Conservation (phyloP, 1,284 basidiomycete genomes). For the Ustilago crameri region DNA sequence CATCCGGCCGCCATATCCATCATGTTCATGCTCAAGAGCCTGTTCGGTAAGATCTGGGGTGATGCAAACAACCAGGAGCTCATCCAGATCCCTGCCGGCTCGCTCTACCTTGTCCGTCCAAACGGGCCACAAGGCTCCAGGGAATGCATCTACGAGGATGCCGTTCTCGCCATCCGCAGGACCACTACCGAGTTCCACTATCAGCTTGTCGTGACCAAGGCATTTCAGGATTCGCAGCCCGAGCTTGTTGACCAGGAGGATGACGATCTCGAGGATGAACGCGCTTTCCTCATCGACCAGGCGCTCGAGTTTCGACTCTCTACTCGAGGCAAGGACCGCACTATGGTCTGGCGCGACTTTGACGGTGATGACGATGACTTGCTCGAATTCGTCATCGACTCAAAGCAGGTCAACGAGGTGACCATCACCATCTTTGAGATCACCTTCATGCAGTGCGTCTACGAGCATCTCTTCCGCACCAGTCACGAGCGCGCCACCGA, state of each 20-base stretch:
- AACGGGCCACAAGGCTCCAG: conserved; percentile 88
- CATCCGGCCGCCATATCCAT: conserved; percentile 46
- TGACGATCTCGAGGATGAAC: conserved; percentile 83
- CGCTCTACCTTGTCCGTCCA: conserved; percentile 89
- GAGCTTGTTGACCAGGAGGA: conserved; percentile 92
- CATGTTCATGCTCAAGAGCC: conserved; percentile 83
- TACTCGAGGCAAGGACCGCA: conserved; percentile 49
- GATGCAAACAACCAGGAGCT: conserved; percentile 71
- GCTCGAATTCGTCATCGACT: conserved; percentile 80
- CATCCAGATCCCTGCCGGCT: conserved; percentile 91
- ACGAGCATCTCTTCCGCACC: conserved; percentile 72
- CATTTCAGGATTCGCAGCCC: conserved; percentile 94
- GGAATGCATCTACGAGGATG: conserved; percentile 99
- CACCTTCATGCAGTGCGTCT: conserved; percentile 93
- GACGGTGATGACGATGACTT: conserved; percentile 73
- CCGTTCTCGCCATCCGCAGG: conserved; percentile 91
- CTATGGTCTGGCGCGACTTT: conserved; percentile 77
- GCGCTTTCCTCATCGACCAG: conserved; percentile 88
- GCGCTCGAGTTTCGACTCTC: conserved; percentile 78
- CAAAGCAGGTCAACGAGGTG: conserved; percentile 76
- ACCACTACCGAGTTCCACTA: conserved; percentile 85
- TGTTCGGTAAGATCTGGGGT: conserved; percentile 91
- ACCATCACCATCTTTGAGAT: conserved; percentile 89
- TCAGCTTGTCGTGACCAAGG: conserved; percentile 91
- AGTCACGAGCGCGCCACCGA: conserved; percentile 65